Evolutionary conservation across 192 early-diverging fungal species (phyloP).

Genomic region (Coemansia sp.): DNA sequence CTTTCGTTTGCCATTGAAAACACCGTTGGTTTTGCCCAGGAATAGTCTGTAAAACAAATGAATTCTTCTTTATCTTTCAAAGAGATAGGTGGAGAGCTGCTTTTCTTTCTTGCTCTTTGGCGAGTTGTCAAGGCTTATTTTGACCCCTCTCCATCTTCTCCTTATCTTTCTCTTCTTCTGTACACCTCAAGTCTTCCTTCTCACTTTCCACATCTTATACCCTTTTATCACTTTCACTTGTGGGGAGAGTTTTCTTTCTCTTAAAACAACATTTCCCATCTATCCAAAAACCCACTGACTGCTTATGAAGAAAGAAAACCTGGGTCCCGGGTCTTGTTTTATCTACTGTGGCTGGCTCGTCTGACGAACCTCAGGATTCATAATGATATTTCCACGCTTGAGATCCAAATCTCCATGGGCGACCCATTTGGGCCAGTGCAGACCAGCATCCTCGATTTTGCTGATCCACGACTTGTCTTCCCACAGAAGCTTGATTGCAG

Average conservation of each 20-base stretch:
- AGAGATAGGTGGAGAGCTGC: too few species aligned
- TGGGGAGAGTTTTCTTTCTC: background rate
- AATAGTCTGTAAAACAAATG: constrained; percentile 53
- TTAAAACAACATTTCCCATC: background rate
- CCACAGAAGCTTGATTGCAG: constrained; percentile 32
- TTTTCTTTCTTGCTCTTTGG: background rate
- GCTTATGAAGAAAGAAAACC: background rate
- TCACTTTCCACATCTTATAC: too few species aligned
- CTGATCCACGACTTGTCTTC: constrained; percentile 31
- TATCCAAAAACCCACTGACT: too few species aligned
- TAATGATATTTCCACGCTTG: constrained; percentile 46
- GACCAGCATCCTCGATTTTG: constrained; percentile 27
- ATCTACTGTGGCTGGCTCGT: background rate
- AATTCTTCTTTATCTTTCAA: background rate
- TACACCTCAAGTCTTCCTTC: background rate
- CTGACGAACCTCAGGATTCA: constrained; percentile 34
- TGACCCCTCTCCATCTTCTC: background rate
- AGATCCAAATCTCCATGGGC: constrained; percentile 37
- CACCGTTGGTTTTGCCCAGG: constrained; percentile 93
- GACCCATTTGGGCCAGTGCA: constrained; percentile 44
- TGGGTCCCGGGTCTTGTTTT: background rate
- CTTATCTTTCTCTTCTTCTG: background rate
- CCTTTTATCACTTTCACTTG: too few species aligned
- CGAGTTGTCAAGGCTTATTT: too few species aligned
- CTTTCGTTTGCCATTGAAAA: constrained; percentile 94